Percentiles rank a stretch among this genome's conserved stretches.
Conservation (phyloP, 768 basidiomycete genomes). For the Kwoniella dendrophila region DNA sequence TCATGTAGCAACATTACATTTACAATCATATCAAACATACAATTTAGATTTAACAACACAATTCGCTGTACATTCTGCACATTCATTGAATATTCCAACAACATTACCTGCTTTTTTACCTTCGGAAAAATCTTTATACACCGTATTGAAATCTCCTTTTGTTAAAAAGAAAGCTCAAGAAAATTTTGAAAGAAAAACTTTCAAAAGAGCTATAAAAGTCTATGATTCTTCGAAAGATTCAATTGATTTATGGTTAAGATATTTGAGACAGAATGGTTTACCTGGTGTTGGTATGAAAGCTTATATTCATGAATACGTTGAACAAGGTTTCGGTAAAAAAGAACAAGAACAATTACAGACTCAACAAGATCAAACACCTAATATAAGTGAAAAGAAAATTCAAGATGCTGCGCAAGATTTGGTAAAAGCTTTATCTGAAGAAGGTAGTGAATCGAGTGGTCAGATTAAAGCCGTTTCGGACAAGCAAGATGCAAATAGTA, state of each 20-base stretch:
- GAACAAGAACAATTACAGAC: constrained; percentile 31
- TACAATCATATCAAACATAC: constrained; percentile 70
- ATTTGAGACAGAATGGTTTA: constrained; percentile 72
- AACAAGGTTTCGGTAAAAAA: constrained; percentile 62
- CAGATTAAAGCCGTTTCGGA: neutral
- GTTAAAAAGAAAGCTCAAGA: constrained; percentile 92
- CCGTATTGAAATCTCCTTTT: constrained; percentile 82
- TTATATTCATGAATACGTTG: constrained; percentile 72
- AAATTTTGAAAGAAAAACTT: constrained; percentile 84
- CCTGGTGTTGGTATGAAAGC: constrained; percentile 86
- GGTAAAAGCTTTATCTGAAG: constrained; percentile 20
- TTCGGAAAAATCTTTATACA: constrained; percentile 72
- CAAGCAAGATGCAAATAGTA: neutral
- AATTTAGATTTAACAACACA: constrained; percentile 78
- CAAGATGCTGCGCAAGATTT: constrained; percentile 26
- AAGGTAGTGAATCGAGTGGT: neutral
- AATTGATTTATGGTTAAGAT: constrained; percentile 76
- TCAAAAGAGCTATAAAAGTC: constrained; percentile 84
- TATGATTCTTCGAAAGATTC: constrained; percentile 83
- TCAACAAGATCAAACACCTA: neutral
- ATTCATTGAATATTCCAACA: constrained; percentile 72
- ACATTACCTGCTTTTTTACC: constrained; percentile 42
- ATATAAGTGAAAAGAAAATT: constrained; percentile 18
- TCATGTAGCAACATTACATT: constrained; percentile 78
- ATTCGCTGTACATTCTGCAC: constrained; percentile 80